Base-by-base conservation (phyloP, 1,284 basidiomycete species). In the Tilletia caries region DNA sequence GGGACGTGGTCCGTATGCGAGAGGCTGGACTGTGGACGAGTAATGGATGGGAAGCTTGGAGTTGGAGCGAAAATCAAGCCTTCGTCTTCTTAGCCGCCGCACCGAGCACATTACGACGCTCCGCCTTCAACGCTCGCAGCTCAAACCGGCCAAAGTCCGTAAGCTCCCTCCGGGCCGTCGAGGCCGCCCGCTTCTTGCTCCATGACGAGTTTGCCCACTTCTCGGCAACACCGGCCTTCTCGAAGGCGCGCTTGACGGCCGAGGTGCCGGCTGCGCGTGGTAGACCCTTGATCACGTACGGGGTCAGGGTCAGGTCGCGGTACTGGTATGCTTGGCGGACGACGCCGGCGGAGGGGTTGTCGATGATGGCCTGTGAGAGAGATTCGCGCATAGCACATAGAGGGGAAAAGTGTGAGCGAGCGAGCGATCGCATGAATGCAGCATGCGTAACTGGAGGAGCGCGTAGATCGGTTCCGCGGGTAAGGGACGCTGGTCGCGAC, bases 291-390 rank as follows among this genome's bases (percentile, higher is more conserved):
- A 98, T 87, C 81, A 89, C 87, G 85, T 95, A 87, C 73, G 92
- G 91, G 52, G 95, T 98, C 83, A 98, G 91, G 84, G 90, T 89
- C 80, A 98, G 88, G 86, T 96, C 89, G 85, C 92, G 91, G 90
- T 92, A 97, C 77, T 92, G 89, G 88, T 90, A 92, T 43, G 91
- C 84, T 86, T 98, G 95, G 81, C 95, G 93, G 79, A 93, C 89
- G 67, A 98, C 95, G 76, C 88, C 89, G 72, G 93, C 92, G 67
- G 89, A 88, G 75, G 95, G 95, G 70, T 94, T 94, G 86, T 98
- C 95, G 82, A 98, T 90, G 84, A 98, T 89, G 65, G 95, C 95
- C 94, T 96, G 81, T 0, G 62, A 8, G 62, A 48, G 33, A 32
- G 65, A 66, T n/a, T 5, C 46, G 46, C 46, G n/a, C n/a, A 41